Base-by-base conservation (phyloP, 1,284 basidiomycete species). In the Meira miltonrushii region DNA sequence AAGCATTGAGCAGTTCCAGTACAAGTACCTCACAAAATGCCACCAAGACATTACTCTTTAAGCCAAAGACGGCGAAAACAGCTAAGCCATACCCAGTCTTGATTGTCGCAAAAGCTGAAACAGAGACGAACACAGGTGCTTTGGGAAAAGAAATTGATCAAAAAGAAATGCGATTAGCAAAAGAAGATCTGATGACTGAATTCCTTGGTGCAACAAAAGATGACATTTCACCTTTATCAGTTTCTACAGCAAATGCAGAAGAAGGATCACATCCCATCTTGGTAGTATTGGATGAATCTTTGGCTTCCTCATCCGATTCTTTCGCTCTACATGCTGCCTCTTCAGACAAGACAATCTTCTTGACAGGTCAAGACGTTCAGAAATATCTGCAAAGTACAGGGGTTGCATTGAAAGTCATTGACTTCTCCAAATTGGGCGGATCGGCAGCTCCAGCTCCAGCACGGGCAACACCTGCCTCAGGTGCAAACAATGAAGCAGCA, bases 161-260 rank as follows among this genome's bases (percentile, higher is more conserved):
- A 79, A 94, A 95, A 81, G 92, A 95, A 64, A 82, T 95, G 71
- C 83, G 92, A 46, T 80, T 94, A 56, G 92, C 91, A n/a, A 85
- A 86, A 39, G 88, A 90, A 74, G 92, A 95, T 75, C 83, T 95
- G 39, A 83, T 95, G 73, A 84, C 84, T 57, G 88, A 93, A 72
- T 90, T 93, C 81, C 89, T 95, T 77, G 80, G 81, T 2, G 83
- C 89, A 59, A 86, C 88, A 78, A 95, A 94, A 81, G 87, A 93
- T 80, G 89, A 90, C 61, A 64, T 75, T 13, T 75, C 71, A 28
- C 70, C 73, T 19, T 66, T 74, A 47, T 69, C 67, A 39, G 65
- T 75, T 55, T 72, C 66, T 23, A 59, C 60, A 38, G 60, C 60
- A 13, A 74, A 74, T 51, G 72, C 23, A 54, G 40, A 17, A 12